Evolutionary conservation across 768 basidiomycete genomes (phyloP).

Genomic region (Termitomyces sp.): DNA sequence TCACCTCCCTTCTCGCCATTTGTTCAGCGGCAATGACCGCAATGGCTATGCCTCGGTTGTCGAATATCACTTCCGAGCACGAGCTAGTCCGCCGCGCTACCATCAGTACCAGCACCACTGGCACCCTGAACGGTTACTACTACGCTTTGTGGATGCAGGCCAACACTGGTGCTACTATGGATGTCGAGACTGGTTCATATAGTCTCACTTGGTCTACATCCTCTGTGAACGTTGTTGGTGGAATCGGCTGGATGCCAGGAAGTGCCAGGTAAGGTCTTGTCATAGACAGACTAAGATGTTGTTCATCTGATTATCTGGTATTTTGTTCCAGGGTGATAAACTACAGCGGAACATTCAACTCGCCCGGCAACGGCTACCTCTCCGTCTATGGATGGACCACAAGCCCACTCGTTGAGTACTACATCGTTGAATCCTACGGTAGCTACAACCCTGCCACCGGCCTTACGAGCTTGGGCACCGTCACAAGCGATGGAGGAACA

Average conservation of each 20-base stretch:
- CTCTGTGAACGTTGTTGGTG: background rate
- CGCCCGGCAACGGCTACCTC: background rate
- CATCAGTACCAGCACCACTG: background rate
- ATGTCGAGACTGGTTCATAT: background rate
- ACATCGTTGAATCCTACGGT: background rate
- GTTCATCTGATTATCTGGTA: too few species aligned
- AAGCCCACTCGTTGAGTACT: background rate
- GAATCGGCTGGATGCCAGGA: background rate
- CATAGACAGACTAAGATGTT: background rate
- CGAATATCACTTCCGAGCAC: background rate
- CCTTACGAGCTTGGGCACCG: background rate
- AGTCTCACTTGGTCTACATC: background rate
- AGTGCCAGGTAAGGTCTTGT: background rate
- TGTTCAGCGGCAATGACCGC: background rate
- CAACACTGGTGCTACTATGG: background rate
- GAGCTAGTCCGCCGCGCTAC: background rate
- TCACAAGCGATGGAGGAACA: background rate
- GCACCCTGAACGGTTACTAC: background rate
- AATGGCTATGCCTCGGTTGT: background rate
- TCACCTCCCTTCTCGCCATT: background rate
- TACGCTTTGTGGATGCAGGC: background rate
- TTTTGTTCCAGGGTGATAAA: background rate
- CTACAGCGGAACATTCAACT: background rate
- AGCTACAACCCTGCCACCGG: background rate
- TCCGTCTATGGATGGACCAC: slow-evolving; percentile 1